phyloP scores from a whole-genome alignment of 352 stramenopile genomes.

The Pythium periplocum region DNA sequence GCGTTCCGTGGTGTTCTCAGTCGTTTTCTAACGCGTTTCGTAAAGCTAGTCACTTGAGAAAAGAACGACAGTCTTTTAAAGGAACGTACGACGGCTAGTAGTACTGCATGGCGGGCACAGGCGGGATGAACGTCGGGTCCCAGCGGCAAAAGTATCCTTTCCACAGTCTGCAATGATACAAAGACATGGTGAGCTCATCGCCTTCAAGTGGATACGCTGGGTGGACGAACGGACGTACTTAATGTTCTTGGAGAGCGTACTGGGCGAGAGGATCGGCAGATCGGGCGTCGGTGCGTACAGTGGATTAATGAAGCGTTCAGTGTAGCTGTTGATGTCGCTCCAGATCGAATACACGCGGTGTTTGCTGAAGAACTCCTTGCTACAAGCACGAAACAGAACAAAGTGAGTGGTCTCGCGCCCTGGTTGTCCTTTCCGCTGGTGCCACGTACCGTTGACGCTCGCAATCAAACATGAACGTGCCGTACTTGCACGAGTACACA shows the following conservation, averaged over 20 bases:
- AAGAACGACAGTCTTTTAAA: no score
- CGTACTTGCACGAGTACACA: constrained; percentile 96
- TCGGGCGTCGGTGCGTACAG: constrained; percentile 48
- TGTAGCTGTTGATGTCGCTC: constrained; percentile 73
- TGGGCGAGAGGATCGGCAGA: constrained; percentile 44
- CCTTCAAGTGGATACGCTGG: constrained; percentile 1
- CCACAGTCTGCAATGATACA: constrained; percentile 52
- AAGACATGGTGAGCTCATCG: constrained; percentile 1
- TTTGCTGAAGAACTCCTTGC: constrained; percentile 76
- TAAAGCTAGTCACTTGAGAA: no score
- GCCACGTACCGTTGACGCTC: constrained; percentile 75
- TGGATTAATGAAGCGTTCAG: constrained; percentile 63
- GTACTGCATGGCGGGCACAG: constrained; percentile 59
- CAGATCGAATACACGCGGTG: constrained; percentile 75
- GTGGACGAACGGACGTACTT: constrained; percentile 39
- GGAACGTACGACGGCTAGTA: constrained; percentile 27
- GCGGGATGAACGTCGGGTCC: constrained; percentile 73
- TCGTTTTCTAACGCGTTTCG: no score
- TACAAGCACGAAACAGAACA: constrained; percentile 10
- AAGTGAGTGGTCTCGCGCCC: constrained; percentile 1
- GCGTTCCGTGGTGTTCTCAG: no score
- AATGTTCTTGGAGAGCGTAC: constrained; percentile 85
- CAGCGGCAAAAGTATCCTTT: constrained; percentile 84
- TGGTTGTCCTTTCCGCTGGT: neutral
- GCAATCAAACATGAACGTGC: constrained; percentile 97